Evolutionary conservation across 805 yeast genomes (phyloP).

Genomic region (Grigorovia yakushimaensis): DNA sequence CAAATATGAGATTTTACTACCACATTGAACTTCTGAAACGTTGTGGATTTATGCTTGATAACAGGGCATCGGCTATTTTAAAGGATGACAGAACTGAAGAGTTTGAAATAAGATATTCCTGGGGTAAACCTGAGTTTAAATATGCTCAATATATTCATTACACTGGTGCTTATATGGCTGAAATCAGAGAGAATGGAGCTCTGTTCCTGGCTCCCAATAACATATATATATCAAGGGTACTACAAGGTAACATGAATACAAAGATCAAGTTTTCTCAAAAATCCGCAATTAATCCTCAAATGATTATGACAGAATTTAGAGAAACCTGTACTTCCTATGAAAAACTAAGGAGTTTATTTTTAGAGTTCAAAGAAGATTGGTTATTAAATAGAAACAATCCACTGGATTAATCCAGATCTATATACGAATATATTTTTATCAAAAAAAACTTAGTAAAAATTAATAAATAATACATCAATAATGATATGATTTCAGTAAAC

Average conservation of each 20-base stretch:
- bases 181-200: slow-evolving; percentile 67
- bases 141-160: slow-evolving; percentile 84
- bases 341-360: slow-evolving; percentile 42
- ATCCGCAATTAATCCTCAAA: slow-evolving; percentile 51
- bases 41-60: slow-evolving; percentile 73
- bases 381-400: not conserved
- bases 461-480: too few species aligned
- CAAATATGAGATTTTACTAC: slow-evolving; percentile 55
- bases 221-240: slow-evolving; percentile 65
- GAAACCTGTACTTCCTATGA: slow-evolving; percentile 46
- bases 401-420: not conserved
- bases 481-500: not conserved
- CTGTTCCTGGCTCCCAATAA: slow-evolving; percentile 82
- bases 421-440: not conserved
- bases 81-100: slow-evolving; percentile 29
- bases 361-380: slow-evolving; percentile 48
- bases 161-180: slow-evolving; percentile 85
- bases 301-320: slow-evolving; percentile 61
- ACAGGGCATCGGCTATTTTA: slow-evolving; percentile 60
- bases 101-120: slow-evolving; percentile 70
- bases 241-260: slow-evolving; percentile 33
- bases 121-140: slow-evolving; percentile 82
- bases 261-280: slow-evolving; percentile 27
- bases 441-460: too few species aligned
- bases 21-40: slow-evolving; percentile 63